phyloP scores from a whole-genome alignment of 257 asterid species.

The Nicotiana otophora region DNA sequence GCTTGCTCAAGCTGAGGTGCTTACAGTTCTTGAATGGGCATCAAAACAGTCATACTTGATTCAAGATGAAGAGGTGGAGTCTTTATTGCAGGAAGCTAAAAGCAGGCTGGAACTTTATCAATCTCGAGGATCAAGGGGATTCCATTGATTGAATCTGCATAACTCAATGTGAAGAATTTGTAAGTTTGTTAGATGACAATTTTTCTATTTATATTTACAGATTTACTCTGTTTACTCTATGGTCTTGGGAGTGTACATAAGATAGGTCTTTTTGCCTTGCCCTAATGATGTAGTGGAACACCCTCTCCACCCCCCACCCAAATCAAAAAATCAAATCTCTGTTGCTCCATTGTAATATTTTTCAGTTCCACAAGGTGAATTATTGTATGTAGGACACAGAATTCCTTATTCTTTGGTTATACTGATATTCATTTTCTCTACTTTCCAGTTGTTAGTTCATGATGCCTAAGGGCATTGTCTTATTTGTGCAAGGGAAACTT shows the following conservation, averaged over 20 bases:
- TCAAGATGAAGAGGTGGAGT: slow-evolving; percentile 43
- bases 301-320: background rate
- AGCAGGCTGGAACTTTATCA: slow-evolving; percentile 67
- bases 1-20: slow-evolving; percentile 54
- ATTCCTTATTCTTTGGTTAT: slow-evolving; percentile 6
- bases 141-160: slow-evolving; percentile 28
- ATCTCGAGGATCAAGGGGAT: slow-evolving; percentile 54
- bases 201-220: background rate
- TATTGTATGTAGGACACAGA: slow-evolving; percentile 10
- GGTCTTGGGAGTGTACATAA: slow-evolving; percentile 14
- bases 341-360: background rate
- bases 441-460: background rate
- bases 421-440: background rate
- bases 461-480: background rate
- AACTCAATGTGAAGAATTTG: background rate
- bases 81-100: slow-evolving; percentile 48
- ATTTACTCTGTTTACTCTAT: background rate
- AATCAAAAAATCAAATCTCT: background rate
- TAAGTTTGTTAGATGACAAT: background rate
- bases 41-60: slow-evolving; percentile 36
- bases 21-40: slow-evolving; percentile 64
- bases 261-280: slow-evolving; percentile 4
- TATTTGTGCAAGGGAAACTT: background rate
- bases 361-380: background rate
- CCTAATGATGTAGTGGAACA: background rate